Evolutionary conservation across 1,284 basidiomycete genomes (phyloP).

Genomic region (Apiotrichum veenhuisii): DNA sequence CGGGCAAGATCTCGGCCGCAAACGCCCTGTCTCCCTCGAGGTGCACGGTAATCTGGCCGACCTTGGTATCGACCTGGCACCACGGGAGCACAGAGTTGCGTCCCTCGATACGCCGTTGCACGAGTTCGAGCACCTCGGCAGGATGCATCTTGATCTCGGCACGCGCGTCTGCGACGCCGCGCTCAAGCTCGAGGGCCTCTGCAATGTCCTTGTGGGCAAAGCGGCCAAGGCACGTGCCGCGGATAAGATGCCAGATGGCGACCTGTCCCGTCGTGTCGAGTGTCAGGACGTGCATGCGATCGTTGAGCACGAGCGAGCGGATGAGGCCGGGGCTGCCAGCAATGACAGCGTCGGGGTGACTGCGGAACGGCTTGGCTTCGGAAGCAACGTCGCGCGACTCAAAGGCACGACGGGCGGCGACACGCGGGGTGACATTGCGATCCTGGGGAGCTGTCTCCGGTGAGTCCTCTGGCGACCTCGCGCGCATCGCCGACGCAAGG

Average conservation of each 20-base stretch:
- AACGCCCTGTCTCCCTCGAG: slow-evolving; percentile 76
- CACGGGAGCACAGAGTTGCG: slow-evolving; percentile 80
- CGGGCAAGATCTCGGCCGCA: slow-evolving; percentile 90
- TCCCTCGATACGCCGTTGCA: slow-evolving; percentile 84
- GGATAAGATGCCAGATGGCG: slow-evolving; percentile 87
- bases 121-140: slow-evolving; percentile 74
- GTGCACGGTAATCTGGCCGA: slow-evolving; percentile 82
- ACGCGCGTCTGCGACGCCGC: slow-evolving; percentile 24
- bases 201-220: slow-evolving; percentile 65
- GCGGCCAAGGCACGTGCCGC: slow-evolving; percentile 69
- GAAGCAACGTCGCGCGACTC: slow-evolving; percentile 76
- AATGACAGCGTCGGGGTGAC: slow-evolving; percentile 66
- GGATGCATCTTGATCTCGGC: slow-evolving; percentile 48
- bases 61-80: slow-evolving; percentile 85
- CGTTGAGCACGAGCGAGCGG: slow-evolving; percentile 77
- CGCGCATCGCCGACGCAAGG: slow-evolving; percentile 56
- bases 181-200: slow-evolving; percentile 51
- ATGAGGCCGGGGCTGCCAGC: slow-evolving; percentile 77
- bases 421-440: slow-evolving; percentile 4
- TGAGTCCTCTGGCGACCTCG: slow-evolving; percentile 15
- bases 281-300: slow-evolving; percentile 85
- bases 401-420: slow-evolving; percentile 57
- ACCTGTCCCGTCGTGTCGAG: slow-evolving; percentile 81
- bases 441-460: slow-evolving; percentile 3
- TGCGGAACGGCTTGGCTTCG: slow-evolving; percentile 66